A percentile compares a stretch with the other conserved stretches of the same genome.
These are phyloP conservation scores for Russula virescens DNA, from an alignment of 768 basidiomycete species.

Conservation along the genomic window DNA sequence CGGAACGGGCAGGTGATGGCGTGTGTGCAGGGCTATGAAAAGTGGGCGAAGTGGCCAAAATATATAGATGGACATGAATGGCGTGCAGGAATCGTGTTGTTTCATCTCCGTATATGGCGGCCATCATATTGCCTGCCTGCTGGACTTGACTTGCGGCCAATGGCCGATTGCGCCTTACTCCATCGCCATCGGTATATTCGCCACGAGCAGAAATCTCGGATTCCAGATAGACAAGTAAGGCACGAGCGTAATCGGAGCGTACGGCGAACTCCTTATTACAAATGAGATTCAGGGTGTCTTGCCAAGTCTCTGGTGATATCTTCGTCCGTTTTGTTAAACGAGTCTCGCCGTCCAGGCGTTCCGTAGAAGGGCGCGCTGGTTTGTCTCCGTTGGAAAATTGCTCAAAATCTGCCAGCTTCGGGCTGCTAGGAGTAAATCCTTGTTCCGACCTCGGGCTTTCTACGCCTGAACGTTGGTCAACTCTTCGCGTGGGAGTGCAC, in stretches of 20 bases:
- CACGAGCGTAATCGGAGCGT: constrained; percentile 68
- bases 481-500: constrained; percentile 41
- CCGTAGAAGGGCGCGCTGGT: constrained; percentile 10
- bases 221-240: constrained; percentile 69
- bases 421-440: constrained; percentile 16
- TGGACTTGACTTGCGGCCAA: constrained; percentile 45
- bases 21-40: constrained; percentile 40
- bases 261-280: constrained; percentile 77
- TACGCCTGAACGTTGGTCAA: constrained; percentile 1
- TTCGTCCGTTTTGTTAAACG: constrained; percentile 53
- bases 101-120: constrained; percentile 53
- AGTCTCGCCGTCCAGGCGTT: constrained; percentile 27
- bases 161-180: constrained; percentile 41
- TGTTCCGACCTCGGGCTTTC: constrained; percentile 14
- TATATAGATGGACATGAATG: constrained; percentile 73
- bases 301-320: constrained; percentile 82
- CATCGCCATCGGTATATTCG: constrained; percentile 44
- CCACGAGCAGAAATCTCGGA: constrained; percentile 67
- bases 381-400: constrained; percentile 4
- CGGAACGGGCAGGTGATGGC: constrained; percentile 36
- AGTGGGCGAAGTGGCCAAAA: constrained; percentile 64
- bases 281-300: constrained; percentile 79
- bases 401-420: background rate
- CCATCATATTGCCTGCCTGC: constrained; percentile 41
- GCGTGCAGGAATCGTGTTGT: constrained; percentile 73